These are phyloP conservation scores for Yamadazyma membranifaciens DNA, from an alignment of 1,139 yeast genomes.

Conservation along the genomic window DNA sequence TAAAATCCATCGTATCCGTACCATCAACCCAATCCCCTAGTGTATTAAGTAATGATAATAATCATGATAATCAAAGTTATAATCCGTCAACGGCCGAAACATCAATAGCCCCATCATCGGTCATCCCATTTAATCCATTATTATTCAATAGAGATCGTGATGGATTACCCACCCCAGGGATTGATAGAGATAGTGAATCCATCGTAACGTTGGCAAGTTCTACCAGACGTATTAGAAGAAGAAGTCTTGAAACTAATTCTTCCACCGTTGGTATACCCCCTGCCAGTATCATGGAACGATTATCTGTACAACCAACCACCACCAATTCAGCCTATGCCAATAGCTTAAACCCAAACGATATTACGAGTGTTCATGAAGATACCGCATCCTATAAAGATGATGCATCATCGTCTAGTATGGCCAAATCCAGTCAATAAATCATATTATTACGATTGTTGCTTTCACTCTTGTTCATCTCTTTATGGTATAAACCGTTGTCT, in stretches of 20 bases:
- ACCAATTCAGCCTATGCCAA: conserved; percentile 14
- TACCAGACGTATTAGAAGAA: conserved; percentile 46
- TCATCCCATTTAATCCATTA: conserved; percentile 11
- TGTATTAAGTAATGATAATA: conserved; percentile 37
- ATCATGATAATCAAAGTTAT: conserved; percentile 36
- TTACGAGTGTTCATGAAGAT: conserved; percentile 10
- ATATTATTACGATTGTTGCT: no score
- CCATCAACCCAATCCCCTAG: conserved; percentile 49
- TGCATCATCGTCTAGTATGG: conserved; percentile 4
- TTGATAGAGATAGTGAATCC: conserved; percentile 50
- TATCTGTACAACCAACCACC: conserved; percentile 15
- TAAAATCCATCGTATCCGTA: conserved; percentile 48
- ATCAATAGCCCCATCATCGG: conserved; percentile 45
- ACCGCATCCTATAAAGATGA: conserved; percentile 9
- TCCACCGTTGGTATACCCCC: conserved; percentile 66
- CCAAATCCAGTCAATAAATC: conserved; percentile 2
- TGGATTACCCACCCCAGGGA: conserved; percentile 10
- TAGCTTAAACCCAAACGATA: conserved; percentile 12
- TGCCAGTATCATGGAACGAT: conserved; percentile 57
- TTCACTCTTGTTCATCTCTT: no score
- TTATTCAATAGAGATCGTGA: conserved; percentile 10
- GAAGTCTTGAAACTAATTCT: conserved; percentile 58
- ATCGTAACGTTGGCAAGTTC: conserved; percentile 56
- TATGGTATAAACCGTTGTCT: no score
- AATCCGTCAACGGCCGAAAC: conserved; percentile 55